Evolutionary conservation across 2,329 filamentous ascomycete species (phyloP), one percentile per base, ranked within the genome.

Genomic region (Penicillium sp.): DNA sequence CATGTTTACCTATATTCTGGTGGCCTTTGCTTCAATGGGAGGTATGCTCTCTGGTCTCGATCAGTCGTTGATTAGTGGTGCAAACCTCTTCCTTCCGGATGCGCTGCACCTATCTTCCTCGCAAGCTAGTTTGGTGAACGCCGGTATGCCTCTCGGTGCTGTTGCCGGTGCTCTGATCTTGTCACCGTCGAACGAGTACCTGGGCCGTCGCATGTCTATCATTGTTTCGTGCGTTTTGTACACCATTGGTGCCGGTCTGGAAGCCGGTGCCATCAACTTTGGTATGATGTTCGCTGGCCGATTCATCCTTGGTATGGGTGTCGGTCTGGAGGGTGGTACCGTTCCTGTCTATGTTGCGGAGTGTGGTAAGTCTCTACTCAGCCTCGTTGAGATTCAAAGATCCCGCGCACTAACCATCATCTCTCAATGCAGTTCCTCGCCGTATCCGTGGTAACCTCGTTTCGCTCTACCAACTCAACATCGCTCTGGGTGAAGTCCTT

Each of bases 341-440:
- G 83, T 87, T 4, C 83, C 83, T 1, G 80, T 87, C 38, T 87
- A 87, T 48, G 83, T 87, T 19, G 83, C 84, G 1, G 84, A 87
- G 63, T 64, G 58, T 53, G 58, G 58, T 61, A 56, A 48, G 58
- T 57, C n/a, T 32, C 21, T 7, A 23, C n/a, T n/a, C 21, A 23
- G 11, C 21, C 21, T 7, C 21, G 21, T 23, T 11, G 11, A 7
- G 21, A 7, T n/a, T n/a, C n/a, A n/a, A n/a, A n/a, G n/a, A n/a
- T n/a, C n/a, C n/a, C n/a, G n/a, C n/a, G n/a, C n/a, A n/a, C n/a
- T n/a, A n/a, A n/a, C n/a, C n/a, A n/a, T n/a, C n/a, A n/a, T 5
- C 13, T 7, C 17, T 27, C 17, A 15, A 26, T 33, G 14, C 33
- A 54, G 83, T 86, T 29, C 81, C 84, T 53, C 73, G 79, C 20